These are phyloP conservation scores for Scorias spongiosa DNA, from an alignment of 2,329 filamentous ascomycete genomes.

Conservation along the genomic window DNA sequence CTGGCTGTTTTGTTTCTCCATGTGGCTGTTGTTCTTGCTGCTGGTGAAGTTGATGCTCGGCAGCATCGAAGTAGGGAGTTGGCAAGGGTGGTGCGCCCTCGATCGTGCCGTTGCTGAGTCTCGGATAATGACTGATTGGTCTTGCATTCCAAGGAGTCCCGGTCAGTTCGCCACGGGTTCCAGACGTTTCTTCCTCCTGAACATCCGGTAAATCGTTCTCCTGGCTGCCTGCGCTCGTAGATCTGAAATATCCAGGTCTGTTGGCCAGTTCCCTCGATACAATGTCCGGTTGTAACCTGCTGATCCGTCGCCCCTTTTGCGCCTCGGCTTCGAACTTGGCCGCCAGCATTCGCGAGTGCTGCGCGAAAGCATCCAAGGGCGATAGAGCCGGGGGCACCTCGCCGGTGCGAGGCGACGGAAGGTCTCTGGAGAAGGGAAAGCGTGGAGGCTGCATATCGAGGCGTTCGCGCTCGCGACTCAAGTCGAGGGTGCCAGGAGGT, in stretches of 20 bases:
- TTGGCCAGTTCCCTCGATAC: slow-evolving; percentile 69
- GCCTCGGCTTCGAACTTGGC: slow-evolving; percentile 67
- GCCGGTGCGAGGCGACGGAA: slow-evolving; percentile 35
- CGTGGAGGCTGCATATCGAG: slow-evolving; percentile 12
- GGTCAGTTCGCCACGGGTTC: slow-evolving; percentile 3
- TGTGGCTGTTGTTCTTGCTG: slow-evolving; percentile 1
- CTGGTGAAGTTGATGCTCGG: slow-evolving; percentile 5
- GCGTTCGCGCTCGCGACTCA: slow-evolving; percentile 4
- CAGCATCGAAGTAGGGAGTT: slow-evolving; percentile 13
- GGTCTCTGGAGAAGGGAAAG: slow-evolving; percentile 18
- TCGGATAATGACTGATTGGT: slow-evolving; percentile 21
- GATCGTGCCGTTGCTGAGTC: slow-evolving; percentile 12
- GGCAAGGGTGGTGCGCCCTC: slow-evolving; percentile 2
- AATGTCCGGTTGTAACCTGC: slow-evolving; percentile 68
- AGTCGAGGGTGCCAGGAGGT: slow-evolving; percentile 8
- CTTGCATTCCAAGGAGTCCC: slow-evolving; percentile 20
- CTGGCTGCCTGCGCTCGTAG: slow-evolving; percentile 43
- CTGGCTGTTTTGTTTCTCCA: neutral
- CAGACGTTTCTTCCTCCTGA: slow-evolving; percentile 28
- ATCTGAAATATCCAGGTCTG: slow-evolving; percentile 66
- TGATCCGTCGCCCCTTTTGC: slow-evolving; percentile 62
- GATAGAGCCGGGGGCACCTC: slow-evolving; percentile 75
- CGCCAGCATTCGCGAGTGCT: slow-evolving; percentile 77
- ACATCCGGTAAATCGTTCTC: slow-evolving; percentile 13
- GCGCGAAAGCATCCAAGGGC: slow-evolving; percentile 85